Percentiles rank a stretch among this genome's conserved stretches.
These are phyloP conservation scores for Alternaria sp. DNA, from an alignment of 2,329 filamentous ascomycete genomes.

Conservation along the genomic window DNA sequence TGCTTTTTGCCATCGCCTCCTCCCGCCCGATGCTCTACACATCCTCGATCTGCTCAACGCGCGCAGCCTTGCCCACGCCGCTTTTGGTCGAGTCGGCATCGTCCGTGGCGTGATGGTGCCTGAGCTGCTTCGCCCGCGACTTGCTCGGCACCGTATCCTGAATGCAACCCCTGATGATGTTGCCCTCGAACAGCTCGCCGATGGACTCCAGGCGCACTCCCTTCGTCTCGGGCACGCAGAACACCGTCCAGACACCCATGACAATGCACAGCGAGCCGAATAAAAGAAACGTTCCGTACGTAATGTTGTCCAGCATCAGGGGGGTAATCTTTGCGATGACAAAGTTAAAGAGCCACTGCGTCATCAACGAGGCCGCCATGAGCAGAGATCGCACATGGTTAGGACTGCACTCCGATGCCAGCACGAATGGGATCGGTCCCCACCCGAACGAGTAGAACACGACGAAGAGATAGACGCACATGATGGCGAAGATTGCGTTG, in stretches of 20 bases:
- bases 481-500: slow-evolving; percentile 54
- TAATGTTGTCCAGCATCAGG: slow-evolving; percentile 52
- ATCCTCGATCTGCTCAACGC: slow-evolving; percentile 39
- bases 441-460: slow-evolving; percentile 57
- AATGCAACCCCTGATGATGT: slow-evolving; percentile 49
- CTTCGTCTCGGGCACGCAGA: slow-evolving; percentile 54
- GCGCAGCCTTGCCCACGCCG: slow-evolving; percentile 23
- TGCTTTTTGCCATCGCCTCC: slow-evolving; percentile 13
- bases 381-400: slow-evolving; percentile 51
- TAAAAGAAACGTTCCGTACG: slow-evolving; percentile 53
- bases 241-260: slow-evolving; percentile 52
- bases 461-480: slow-evolving; percentile 59
- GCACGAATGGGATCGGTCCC: slow-evolving; percentile 55
- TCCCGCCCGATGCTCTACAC: slow-evolving; percentile 18
- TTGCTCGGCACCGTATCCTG: slow-evolving; percentile 48
- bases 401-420: slow-evolving; percentile 51
- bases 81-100: slow-evolving; percentile 35
- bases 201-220: slow-evolving; percentile 52
- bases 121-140: slow-evolving; percentile 47
- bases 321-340: slow-evolving; percentile 48
- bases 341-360: slow-evolving; percentile 51
- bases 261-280: slow-evolving; percentile 51
- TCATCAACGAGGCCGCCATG: slow-evolving; percentile 55
- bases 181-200: slow-evolving; percentile 51
- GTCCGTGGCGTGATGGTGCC: slow-evolving; percentile 38